Conservation (phyloP, 805 yeast genomes). For the Osmozyma mogii region DNA sequence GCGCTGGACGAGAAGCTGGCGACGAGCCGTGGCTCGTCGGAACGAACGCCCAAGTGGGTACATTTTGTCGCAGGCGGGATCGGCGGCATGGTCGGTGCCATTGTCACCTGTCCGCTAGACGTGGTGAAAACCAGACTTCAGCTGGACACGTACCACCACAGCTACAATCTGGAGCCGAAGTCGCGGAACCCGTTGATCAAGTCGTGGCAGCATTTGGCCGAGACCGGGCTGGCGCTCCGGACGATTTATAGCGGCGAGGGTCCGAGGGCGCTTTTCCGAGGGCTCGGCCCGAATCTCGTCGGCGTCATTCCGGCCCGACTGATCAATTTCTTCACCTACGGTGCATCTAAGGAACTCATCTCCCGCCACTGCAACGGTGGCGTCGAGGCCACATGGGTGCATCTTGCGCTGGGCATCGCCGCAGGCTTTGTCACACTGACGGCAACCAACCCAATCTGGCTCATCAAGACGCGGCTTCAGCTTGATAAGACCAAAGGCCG, state of each 20-base stretch:
- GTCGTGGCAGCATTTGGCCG: conserved; percentile 66
- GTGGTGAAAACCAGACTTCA: conserved; percentile 94
- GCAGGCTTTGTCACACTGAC: conserved; percentile 96
- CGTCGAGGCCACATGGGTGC: conserved; percentile 76
- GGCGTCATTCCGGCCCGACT: conserved; percentile 98
- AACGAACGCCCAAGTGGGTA: conserved; percentile 41
- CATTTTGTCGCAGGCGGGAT: conserved; percentile 88
- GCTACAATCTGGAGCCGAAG: conserved; percentile 43
- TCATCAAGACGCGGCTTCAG: conserved; percentile 89
- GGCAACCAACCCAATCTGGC: conserved; percentile 97
- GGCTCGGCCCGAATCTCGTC: conserved; percentile 91
- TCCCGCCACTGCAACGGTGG: conserved; percentile 61
- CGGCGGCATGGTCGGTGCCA: conserved; percentile 98
- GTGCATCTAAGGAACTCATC: conserved; percentile 80
- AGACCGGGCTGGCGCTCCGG: conserved; percentile 66
- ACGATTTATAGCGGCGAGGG: conserved; percentile 75
- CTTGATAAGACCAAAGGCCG: conserved; percentile 66
- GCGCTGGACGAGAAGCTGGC: conserved; percentile 70
- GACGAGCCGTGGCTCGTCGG: conserved; percentile 24
- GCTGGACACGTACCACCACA: conserved; percentile 66
- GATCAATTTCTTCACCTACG: conserved; percentile 92
- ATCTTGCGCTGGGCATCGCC: conserved; percentile 73
- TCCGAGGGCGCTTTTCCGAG: conserved; percentile 77
- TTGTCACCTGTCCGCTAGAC: conserved; percentile 90
- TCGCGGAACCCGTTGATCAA: conserved; percentile 31